These are phyloP conservation scores for Allantophomopsis lycopodina DNA, from an alignment of 2,329 filamentous ascomycete species.

Conservation along the genomic window DNA sequence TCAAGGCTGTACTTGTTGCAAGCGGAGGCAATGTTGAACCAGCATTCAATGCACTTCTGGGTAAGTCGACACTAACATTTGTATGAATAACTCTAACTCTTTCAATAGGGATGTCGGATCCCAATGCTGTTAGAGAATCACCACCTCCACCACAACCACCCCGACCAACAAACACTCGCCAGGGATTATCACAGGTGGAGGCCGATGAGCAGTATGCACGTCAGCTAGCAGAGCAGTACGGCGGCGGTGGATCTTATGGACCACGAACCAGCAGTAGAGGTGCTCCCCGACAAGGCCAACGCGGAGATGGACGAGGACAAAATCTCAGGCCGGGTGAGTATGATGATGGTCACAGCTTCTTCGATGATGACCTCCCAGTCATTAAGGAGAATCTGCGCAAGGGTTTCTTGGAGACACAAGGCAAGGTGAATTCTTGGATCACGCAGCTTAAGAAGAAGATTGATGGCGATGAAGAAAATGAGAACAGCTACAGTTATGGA, in stretches of 20 bases:
- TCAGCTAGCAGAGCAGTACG: slow-evolving; percentile 82
- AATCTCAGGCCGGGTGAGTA: slow-evolving; percentile 35
- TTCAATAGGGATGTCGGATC: slow-evolving; percentile 60
- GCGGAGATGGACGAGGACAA: slow-evolving; percentile 17
- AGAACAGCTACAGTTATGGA: slow-evolving; percentile 36
- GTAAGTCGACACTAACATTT: slow-evolving; percentile 28
- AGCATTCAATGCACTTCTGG: slow-evolving; percentile 87
- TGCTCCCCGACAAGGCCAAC: slow-evolving; percentile 30
- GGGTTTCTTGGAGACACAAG: slow-evolving; percentile 88
- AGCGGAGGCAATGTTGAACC: slow-evolving; percentile 82
- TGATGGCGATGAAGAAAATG: slow-evolving; percentile 67
- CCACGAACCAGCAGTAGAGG: slow-evolving; percentile 26
- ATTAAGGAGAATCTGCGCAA: slow-evolving; percentile 90
- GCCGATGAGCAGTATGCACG: slow-evolving; percentile 86
- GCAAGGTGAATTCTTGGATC: slow-evolving; percentile 87
- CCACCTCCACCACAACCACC: slow-evolving; percentile 67
- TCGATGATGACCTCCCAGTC: slow-evolving; percentile 89
- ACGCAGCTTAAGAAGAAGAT: slow-evolving; percentile 83
- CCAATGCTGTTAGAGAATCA: slow-evolving; percentile 46
- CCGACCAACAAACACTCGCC: slow-evolving; percentile 44
- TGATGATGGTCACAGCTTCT: slow-evolving; percentile 73
- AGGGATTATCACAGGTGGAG: slow-evolving; percentile 63
- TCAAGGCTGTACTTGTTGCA: slow-evolving; percentile 78
- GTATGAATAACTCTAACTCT: neutral
- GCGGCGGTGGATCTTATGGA: slow-evolving; percentile 42